Conservation (phyloP, 805 yeast genomes). For the Teunomyces kruisii region DNA sequence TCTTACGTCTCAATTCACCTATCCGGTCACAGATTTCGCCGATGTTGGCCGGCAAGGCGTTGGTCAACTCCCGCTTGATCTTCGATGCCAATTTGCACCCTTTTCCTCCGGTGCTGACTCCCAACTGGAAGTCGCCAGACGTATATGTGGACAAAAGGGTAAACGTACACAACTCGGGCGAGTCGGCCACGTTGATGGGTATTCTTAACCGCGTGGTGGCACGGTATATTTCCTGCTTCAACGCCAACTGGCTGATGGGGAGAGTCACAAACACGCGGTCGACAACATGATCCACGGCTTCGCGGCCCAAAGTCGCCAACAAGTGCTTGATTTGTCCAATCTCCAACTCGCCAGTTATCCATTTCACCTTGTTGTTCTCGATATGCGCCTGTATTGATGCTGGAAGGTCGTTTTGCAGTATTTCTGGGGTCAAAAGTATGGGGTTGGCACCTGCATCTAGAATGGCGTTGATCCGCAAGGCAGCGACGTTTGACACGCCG, state of each 20-base stretch:
- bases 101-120: slow-evolving; percentile 82
- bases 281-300: slow-evolving; percentile 59
- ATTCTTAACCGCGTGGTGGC: slow-evolving; percentile 64
- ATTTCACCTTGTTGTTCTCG: slow-evolving; percentile 22
- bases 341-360: slow-evolving; percentile 31
- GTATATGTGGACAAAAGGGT: slow-evolving; percentile 68
- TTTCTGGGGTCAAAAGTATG: slow-evolving; percentile 41
- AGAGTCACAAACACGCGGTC: slow-evolving; percentile 74
- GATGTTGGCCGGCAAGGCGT: slow-evolving; percentile 65
- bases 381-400: slow-evolving; percentile 21
- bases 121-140: slow-evolving; percentile 75
- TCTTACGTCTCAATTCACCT: slow-evolving; percentile 60
- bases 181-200: slow-evolving; percentile 79
- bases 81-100: slow-evolving; percentile 87
- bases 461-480: slow-evolving; percentile 48
- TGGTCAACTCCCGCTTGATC: slow-evolving; percentile 69
- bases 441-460: slow-evolving; percentile 58
- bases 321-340: slow-evolving; percentile 28
- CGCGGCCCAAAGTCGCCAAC: slow-evolving; percentile 58
- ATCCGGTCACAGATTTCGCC: slow-evolving; percentile 67
- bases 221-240: slow-evolving; percentile 44
- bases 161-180: slow-evolving; percentile 71
- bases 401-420: slow-evolving; percentile 17
- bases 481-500: slow-evolving; percentile 50
- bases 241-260: slow-evolving; percentile 22